Evolutionary conservation across 2,329 filamentous ascomycete species (phyloP), one percentile per base, ranked within the genome.

Genomic region (Akanthomyces lecanii): DNA sequence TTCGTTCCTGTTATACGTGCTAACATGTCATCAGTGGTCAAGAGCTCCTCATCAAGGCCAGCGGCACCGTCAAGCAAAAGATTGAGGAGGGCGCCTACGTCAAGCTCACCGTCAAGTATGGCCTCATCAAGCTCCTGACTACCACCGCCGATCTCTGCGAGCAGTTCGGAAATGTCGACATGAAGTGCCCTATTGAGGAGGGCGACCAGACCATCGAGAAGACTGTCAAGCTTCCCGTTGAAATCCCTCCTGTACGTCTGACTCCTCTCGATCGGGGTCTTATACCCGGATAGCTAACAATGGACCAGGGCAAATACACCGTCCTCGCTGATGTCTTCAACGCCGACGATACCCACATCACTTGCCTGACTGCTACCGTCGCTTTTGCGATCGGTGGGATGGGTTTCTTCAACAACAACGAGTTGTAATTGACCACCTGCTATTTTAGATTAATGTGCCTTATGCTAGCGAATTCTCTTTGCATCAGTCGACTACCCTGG

Each of bases 51-150:
- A 96, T 99, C 79, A 85, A 86, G 67, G 95, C 93, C 53, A 82
- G 79, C 38, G 95, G 94, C 63, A 85, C 79, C n/a, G 84, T 98
- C 67, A 83, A 82, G 69, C 78, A 96, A 71, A 77, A 82, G 58
- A 87, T 99, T 67, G 84, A 87, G 62, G 75, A 92, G 64, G 94
- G 92, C 64, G 91, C 94, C 65, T 91, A 90, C 70, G 89, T 97
- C 66, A 82, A 89, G 54, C 76, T 99, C 47, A 84, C 88, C 68
- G 94, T 99, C 78, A 97, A 97, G 79, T 97, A 96, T 76, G 94
- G 94, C 65, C 82, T 97, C 68, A 97, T 99, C 76, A 90, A 87
- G 62, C 85, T 99, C 67, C 86, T 99, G 76, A 91, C 85, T 75
- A 90, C 90, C 67, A 85, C 83, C 68, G 87, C 89, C 71, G 89